Percentiles rank a stretch among this genome's conserved stretches.
These are phyloP conservation scores for Tricharina praecox DNA, from an alignment of 495 filamentous ascomycete genomes.

Conservation along the genomic window DNA sequence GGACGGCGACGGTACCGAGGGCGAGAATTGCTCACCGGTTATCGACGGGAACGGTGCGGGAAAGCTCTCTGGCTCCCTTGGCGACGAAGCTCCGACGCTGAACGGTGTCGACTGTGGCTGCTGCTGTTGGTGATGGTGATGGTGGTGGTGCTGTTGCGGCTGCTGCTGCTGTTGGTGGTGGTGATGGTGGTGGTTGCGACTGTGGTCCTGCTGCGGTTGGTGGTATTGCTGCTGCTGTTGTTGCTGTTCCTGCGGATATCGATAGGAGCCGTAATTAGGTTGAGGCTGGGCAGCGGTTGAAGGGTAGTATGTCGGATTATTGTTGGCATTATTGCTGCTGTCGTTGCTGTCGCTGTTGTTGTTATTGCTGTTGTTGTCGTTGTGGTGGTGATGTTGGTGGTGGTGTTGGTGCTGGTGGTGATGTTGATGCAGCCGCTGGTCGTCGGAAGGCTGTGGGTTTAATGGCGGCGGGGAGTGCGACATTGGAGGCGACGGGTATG, in stretches of 20 bases:
- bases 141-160: constrained; percentile 16
- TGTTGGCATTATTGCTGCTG: too few species aligned
- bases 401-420: too few species aligned
- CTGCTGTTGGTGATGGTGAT: constrained; percentile 1
- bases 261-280: constrained; percentile 5
- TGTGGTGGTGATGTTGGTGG: too few species aligned
- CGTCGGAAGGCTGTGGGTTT: constrained; percentile 42
- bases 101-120: constrained; percentile 5
- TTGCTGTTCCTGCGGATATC: constrained; percentile 8
- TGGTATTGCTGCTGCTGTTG: constrained; percentile 24
- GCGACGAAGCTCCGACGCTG: constrained; percentile 13
- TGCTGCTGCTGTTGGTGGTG: constrained; percentile 12
- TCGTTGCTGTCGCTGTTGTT: too few species aligned
- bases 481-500: constrained; percentile 69
- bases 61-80: constrained; percentile 9
- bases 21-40: constrained; percentile 24
- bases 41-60: constrained; percentile 24
- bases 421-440: constrained; percentile 27
- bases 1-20: constrained; percentile 17
- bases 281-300: constrained; percentile 5
- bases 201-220: constrained; percentile 13
- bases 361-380: too few species aligned
- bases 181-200: background rate
- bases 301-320: background rate
- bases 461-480: constrained; percentile 55